These are phyloP conservation scores for Fusarium sacchari DNA, from an alignment of 2,329 filamentous ascomycete genomes.

Conservation along the genomic window DNA sequence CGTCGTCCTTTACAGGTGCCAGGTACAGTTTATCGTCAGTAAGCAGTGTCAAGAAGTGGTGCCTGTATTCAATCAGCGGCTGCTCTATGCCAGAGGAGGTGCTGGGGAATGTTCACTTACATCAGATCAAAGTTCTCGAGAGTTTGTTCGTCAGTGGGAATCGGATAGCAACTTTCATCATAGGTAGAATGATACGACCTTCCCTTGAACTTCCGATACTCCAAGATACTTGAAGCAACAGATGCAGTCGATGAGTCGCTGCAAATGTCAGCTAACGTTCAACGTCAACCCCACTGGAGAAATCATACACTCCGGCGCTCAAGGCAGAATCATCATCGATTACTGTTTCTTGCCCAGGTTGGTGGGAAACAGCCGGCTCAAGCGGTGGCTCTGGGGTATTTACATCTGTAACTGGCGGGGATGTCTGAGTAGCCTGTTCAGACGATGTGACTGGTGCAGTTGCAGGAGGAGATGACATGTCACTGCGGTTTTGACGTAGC, in stretches of 20 bases:
- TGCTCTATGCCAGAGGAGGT: rapidly evolving
- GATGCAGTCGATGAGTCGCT: conserved; percentile 10
- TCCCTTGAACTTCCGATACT: conserved; percentile 23
- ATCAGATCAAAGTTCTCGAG: conserved; percentile 20
- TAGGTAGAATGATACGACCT: neutral
- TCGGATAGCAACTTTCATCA: neutral
- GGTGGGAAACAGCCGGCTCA: neutral
- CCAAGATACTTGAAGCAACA: conserved; percentile 5
- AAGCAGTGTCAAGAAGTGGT: conserved; percentile 17
- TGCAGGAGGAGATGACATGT: neutral
- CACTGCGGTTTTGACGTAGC: too few relatives aligned
- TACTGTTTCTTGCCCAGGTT: neutral
- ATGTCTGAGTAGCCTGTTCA: neutral
- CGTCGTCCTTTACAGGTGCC: conserved; percentile 8
- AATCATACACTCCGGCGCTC: neutral
- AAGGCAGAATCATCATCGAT: neutral
- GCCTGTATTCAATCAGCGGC: neutral
- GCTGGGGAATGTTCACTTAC: neutral
- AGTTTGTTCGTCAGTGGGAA: conserved; percentile 4
- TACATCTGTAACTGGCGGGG: too few relatives aligned
- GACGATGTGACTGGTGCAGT: neutral
- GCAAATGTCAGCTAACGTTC: neutral
- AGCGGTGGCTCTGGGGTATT: neutral
- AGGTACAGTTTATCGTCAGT: conserved; percentile 5
- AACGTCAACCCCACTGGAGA: rapidly evolving